Conservation (phyloP, 1,284 basidiomycete species). For the Leccinum griseonigrum region DNA sequence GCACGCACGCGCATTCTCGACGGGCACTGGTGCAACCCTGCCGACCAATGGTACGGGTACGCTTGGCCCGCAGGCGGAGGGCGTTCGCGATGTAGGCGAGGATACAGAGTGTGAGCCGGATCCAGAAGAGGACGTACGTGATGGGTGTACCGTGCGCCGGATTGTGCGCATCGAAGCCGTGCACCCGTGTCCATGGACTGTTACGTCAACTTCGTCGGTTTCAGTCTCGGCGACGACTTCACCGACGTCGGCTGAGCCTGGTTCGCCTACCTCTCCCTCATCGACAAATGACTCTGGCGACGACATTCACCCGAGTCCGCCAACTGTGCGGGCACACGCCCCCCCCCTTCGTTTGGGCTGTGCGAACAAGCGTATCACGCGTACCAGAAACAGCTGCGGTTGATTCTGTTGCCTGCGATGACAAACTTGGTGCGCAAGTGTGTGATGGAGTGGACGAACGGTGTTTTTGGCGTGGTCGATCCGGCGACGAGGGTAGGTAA, state of each 20-base stretch:
- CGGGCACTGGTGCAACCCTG: conserved; percentile 70
- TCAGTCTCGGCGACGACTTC: conserved; percentile 9
- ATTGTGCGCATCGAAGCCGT: conserved; percentile 45
- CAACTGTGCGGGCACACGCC: conserved; percentile 42
- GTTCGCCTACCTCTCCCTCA: conserved; percentile 15
- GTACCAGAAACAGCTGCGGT: conserved; percentile 53
- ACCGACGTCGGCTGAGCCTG: conserved; percentile 14
- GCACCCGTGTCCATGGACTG: conserved; percentile 69
- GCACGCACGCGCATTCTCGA: conserved; percentile 67
- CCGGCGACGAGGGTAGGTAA: conserved; percentile 46
- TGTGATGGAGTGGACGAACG: conserved; percentile 51
- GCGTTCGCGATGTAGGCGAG: conserved; percentile 30
- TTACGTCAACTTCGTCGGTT: conserved; percentile 16
- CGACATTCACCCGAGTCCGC: conserved; percentile 47
- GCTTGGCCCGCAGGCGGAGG: conserved; percentile 37
- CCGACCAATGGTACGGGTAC: conserved; percentile 59
- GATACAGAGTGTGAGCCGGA: conserved; percentile 32
- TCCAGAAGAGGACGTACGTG: conserved; percentile 21
- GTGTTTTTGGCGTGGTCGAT: conserved; percentile 32
- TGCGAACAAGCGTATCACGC: conserved; percentile 59
- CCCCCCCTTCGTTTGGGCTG: conserved; percentile 55
- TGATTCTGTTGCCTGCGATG: conserved; percentile 61
- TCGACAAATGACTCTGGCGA: conserved; percentile 23
- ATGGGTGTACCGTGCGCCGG: conserved; percentile 28
- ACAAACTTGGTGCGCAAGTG: conserved; percentile 61